Evolutionary conservation across 768 basidiomycete species (phyloP), one percentile per base, ranked within the genome.

Genomic region (Lanmaoa rubissima): DNA sequence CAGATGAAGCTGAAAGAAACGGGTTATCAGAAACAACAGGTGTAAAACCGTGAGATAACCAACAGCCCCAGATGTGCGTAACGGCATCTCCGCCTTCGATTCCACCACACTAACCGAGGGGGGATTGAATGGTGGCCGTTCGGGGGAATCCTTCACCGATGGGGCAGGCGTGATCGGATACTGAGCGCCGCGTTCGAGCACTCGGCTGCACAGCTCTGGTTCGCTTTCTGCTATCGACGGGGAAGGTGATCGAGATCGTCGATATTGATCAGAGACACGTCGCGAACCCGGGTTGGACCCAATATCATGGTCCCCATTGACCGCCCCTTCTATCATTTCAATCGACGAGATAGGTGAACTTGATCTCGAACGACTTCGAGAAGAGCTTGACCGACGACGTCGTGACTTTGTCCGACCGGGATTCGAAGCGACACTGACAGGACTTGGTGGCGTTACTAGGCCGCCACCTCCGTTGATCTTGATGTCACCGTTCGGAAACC

Each of bases 361-460:
- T 13, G 72, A 75, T 48, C 68, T 71, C 58, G 71, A 75, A 50
- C 68, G 77, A 57, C 64, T 76, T 48, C 68, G 74, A 8, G 75
- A 72, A 3, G 77, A 71, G 52, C 80, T 75, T 54, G 77, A 72
- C 39, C 79, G 70, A 43, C 82, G 71, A n/a, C 79, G 68, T 48
- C 78, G 73, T 60, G 71, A 60, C 44, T 69, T 74, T 24, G 72
- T 73, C 14, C 70, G 72, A 17, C 70, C 68, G 2, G 86, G 85
- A 66, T 89, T 88, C 10, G 84, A 80, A 4, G 83, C 84, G 21
- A 87, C 76, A 60, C 86, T 88, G 16, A 88, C 77, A 12, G 90
- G 90, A 69, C 87, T 89, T 0, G 88, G 88, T 1, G 89, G 89
- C 0, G 88, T 88, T 11, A 86, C 88, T 31, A 90, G 72, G 1